Percentiles rank a stretch among this genome's conserved stretches.
Evolutionary conservation across 1,139 yeast genomes (phyloP).

Genomic region (Geotrichum citri-aurantii): DNA sequence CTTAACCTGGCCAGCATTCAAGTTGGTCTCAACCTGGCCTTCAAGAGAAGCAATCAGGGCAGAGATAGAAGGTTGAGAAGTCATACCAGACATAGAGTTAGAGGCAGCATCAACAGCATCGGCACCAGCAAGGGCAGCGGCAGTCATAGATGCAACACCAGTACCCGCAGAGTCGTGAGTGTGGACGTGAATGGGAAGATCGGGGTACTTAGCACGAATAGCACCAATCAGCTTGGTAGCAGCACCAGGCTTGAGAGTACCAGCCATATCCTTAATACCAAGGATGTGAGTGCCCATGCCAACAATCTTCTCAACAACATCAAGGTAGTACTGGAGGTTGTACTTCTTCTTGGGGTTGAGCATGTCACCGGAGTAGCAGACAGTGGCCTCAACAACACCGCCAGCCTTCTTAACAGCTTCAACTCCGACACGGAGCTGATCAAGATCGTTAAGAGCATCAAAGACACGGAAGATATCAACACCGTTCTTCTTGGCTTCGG

Average conservation of each 20-base stretch:
- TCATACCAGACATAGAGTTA: slow-evolving; percentile 96
- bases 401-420: slow-evolving; percentile 98
- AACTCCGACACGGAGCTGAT: slow-evolving; percentile 94
- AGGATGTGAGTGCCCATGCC: slow-evolving; percentile 92
- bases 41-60: slow-evolving; percentile 90
- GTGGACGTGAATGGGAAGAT: slow-evolving; percentile 95
- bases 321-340: slow-evolving; percentile 82
- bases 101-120: slow-evolving; percentile 97
- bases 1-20: slow-evolving; percentile 61
- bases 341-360: slow-evolving; percentile 90
- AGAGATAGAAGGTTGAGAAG: slow-evolving; percentile 94
- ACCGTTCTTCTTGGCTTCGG: slow-evolving; percentile 91
- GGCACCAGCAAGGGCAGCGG: slow-evolving; percentile 93
- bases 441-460: slow-evolving; percentile 94
- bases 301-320: slow-evolving; percentile 77
- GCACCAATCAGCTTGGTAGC: slow-evolving; percentile 75
- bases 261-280: slow-evolving; percentile 99
- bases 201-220: slow-evolving; percentile 81
- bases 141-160: slow-evolving; percentile 95
- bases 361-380: slow-evolving; percentile 99
- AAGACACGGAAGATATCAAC: slow-evolving; percentile 97
- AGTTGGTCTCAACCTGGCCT: slow-evolving; percentile 75
- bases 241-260: slow-evolving; percentile 93
- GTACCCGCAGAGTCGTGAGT: slow-evolving; percentile 99
- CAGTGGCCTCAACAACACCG: slow-evolving; percentile 97